Conservation (phyloP, 495 filamentous ascomycete genomes). For the Penicillium lagena region DNA sequence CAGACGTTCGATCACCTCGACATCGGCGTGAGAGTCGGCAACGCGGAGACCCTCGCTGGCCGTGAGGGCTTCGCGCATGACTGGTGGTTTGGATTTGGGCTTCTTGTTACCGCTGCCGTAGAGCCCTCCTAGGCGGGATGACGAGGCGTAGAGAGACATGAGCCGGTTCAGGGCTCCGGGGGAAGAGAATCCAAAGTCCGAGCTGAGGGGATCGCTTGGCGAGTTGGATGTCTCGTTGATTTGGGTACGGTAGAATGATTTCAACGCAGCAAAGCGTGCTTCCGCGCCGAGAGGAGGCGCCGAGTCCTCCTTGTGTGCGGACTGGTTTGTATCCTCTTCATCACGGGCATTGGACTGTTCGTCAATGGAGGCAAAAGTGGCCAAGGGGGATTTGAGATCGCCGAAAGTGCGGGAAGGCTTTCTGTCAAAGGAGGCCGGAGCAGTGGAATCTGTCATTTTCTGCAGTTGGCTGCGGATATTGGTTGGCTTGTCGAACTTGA, state of each 20-base stretch:
- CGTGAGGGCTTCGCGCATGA: conserved; percentile 74
- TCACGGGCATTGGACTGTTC: conserved; percentile 13
- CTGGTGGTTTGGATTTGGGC: conserved; percentile 54
- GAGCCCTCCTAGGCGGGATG: conserved; percentile 31
- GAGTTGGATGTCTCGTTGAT: conserved; percentile 51
- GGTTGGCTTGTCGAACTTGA: conserved; percentile 82
- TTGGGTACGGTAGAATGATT: conserved; percentile 67
- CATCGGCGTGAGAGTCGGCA: conserved; percentile 44
- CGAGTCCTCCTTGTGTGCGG: conserved; percentile 8
- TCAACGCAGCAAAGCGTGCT: conserved; percentile 47
- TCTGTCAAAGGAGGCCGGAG: conserved; percentile 11
- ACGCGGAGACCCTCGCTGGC: conserved; percentile 61
- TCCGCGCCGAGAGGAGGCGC: conserved; percentile 25
- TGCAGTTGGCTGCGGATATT: conserved; percentile 76
- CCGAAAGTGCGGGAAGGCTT: conserved; percentile 28
- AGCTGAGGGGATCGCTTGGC: conserved; percentile 42
- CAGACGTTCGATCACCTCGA: conserved; percentile 32
- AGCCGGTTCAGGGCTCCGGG: conserved; percentile 77
- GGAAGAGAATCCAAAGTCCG: conserved; percentile 60
- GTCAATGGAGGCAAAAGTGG: conserved; percentile 30
- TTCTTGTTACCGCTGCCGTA: conserved; percentile 53
- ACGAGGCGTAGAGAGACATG: conserved; percentile 81
- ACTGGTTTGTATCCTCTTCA: conserved; percentile 7
- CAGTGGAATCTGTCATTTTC: conserved; percentile 31
- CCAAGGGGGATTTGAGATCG: conserved; percentile 35